Evolutionary conservation across 257 asterid genomes (phyloP).

Genomic region (Cordia subcordata): DNA sequence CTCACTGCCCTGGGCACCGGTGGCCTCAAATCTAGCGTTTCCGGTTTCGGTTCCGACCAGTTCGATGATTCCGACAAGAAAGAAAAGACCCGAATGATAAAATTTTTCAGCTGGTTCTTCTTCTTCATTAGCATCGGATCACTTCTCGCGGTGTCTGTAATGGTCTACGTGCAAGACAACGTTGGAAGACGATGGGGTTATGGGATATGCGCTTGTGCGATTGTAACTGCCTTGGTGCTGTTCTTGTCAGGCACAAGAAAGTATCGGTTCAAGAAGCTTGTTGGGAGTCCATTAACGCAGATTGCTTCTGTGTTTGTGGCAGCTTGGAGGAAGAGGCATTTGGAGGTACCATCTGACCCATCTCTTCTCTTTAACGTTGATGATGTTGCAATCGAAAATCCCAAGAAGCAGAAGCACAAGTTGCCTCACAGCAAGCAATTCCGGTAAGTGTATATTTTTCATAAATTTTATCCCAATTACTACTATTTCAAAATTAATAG

Average conservation of each 20-base stretch:
- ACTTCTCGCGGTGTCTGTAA: constrained; percentile 64
- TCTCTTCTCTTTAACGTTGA: constrained; percentile 42
- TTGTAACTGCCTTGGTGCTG: constrained; percentile 41
- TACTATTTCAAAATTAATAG: neutral
- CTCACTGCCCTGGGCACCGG: constrained; percentile 90
- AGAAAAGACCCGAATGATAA: constrained; percentile 57
- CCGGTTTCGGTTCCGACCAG: constrained; percentile 88
- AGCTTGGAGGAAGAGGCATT: constrained; percentile 51
- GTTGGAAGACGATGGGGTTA: constrained; percentile 78
- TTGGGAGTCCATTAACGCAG: constrained; percentile 77
- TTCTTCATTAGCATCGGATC: constrained; percentile 79
- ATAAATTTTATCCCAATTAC: neutral
- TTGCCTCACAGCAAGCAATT: constrained; percentile 72
- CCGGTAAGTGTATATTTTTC: constrained; percentile 42
- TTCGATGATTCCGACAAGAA: constrained; percentile 60
- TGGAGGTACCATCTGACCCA: constrained; percentile 51
- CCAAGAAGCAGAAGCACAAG: constrained; percentile 45
- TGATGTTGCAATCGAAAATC: constrained; percentile 28
- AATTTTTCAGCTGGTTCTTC: constrained; percentile 89
- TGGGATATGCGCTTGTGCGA: constrained; percentile 77
- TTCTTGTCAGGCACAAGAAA: constrained; percentile 57
- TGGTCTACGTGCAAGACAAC: constrained; percentile 79
- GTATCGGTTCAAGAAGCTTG: constrained; percentile 76
- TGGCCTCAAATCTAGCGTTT: constrained; percentile 82
- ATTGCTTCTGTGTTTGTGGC: constrained; percentile 65